These are phyloP conservation scores for Lippia alba DNA, from an alignment of 305 asterid species.

Conservation along the genomic window DNA sequence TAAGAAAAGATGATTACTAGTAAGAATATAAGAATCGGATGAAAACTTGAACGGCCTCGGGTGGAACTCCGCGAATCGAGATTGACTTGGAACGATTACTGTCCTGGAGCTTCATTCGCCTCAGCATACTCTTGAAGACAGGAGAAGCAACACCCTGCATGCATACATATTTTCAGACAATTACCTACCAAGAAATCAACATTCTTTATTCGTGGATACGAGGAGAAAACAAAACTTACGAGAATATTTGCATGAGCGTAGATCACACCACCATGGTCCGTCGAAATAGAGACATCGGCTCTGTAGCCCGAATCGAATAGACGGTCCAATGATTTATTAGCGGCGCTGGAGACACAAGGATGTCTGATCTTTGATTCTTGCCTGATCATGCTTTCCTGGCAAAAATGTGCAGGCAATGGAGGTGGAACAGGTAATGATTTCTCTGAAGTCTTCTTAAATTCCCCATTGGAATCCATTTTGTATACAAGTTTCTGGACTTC, in stretches of 20 bases:
- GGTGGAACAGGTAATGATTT: constrained; percentile 64
- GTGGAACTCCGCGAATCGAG: constrained; percentile 73
- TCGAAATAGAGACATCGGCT: constrained; percentile 72
- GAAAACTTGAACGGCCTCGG: constrained; percentile 79
- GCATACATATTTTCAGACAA: constrained; percentile 8
- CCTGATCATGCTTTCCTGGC: constrained; percentile 24
- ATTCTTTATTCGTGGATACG: too few relatives aligned
- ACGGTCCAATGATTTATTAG: constrained; percentile 55
- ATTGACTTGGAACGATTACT: constrained; percentile 47
- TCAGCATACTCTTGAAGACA: constrained; percentile 66
- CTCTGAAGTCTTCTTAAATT: constrained; percentile 29
- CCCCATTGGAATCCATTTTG: constrained; percentile 38
- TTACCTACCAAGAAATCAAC: neutral
- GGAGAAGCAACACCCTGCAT: constrained; percentile 85
- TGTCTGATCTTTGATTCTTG: constrained; percentile 35
- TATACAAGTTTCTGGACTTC: neutral
- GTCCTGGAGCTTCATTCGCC: constrained; percentile 39
- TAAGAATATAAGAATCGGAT: constrained; percentile 80
- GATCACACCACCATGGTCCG: constrained; percentile 59
- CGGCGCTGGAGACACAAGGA: constrained; percentile 28
- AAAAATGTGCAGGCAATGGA: constrained; percentile 50
- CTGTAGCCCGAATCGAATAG: constrained; percentile 81
- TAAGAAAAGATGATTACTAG: constrained; percentile 49
- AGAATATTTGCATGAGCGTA: constrained; percentile 74
- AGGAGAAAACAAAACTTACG: constrained; percentile 49